Evolutionary conservation across 2,329 filamentous ascomycete species (phyloP), one percentile per base, ranked within the genome.

Genomic region (Purpureocillium takamizusanense): DNA sequence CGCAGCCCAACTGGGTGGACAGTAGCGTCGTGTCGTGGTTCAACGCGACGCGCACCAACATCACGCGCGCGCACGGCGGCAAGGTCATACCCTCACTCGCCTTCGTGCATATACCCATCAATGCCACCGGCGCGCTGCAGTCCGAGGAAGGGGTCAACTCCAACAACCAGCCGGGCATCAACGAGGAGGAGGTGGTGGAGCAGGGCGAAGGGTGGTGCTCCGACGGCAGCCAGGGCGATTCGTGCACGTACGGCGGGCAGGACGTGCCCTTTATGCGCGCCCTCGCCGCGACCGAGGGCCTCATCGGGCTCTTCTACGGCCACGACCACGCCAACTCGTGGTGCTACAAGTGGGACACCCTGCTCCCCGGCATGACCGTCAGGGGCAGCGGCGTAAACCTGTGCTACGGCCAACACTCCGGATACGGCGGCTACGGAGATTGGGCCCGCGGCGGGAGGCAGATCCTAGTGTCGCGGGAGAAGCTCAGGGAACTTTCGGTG

Each of bases 371-470:
- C 3, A 56, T 63, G 52, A 46, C 49, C 0, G 48, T 63, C 6
- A 39, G 47, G 0, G 70, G 67, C 1, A 68, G 64, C 40, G 67
- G 67, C 2, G 49, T 66, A 13, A 62, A 67, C 34, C 47, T 74
- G 10, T 74, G 70, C 47, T 83, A 81, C 50, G 77, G 78, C 5
- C 74, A 82, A 46, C 80, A 81, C 46, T 72, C 76, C 0, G 81
- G 82, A 0, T 85, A 85, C 39, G 82, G 81, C 0, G 81, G 82
- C 0, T 86, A 86, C 47, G 77, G 79, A 0, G 64, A 66, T 33
- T 83, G 74, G 73, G 69, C 71, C 9, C 70, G 81, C 0, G 81
- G 81, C 2, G 67, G 69, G 5, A 63, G 78, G 1, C 72, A 81
- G 47, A 58, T 83, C 11, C 47, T 65, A 2, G 46, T 81, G 2